Base-by-base conservation (phyloP, 768 basidiomycete genomes). In the Kwoniella heveanensis region DNA sequence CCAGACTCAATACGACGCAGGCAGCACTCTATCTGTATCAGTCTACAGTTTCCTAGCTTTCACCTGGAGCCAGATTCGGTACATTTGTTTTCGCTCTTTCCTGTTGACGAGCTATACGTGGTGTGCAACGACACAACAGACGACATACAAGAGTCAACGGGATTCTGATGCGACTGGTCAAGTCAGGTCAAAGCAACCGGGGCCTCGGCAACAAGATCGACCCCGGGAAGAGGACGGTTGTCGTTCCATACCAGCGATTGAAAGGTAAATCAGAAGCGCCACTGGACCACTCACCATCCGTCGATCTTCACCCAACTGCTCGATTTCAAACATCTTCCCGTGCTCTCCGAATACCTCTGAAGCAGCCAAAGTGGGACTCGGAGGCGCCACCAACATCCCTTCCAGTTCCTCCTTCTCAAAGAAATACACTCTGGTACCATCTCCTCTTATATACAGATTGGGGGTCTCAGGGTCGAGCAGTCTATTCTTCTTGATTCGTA, bases 371-470 rank as follows among this genome's bases (percentile, higher is more conserved):
- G 54, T 25, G n/a, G 26, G n/a, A 19, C 22, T 30, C 10, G 13
- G 49, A 44, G 8, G 48, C 19, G 25, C 36, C 27, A 30, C 55
- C 61, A 70, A 49, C 60, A 73, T 62, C 17, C 56, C 51, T 27
- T 54, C 62, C 24, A 70, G 36, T 36, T 74, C 77, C 27, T 73
- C 67, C 30, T 69, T 67, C 25, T 67, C 71, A 55, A 99, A 99
- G 79, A 98, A 99, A 80, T 97, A 98, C 0, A 99, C 96, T 39
- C 96, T 84, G 0, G 96, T 98, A 73, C 92, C 94, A 81, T 99
- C 96, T 0, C 96, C 96, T 37, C 96, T 86, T 55, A 96, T 89
- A 74, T 99, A 99, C 68, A 99, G 88, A 77, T 96, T 94, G 0
- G 74, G 74, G 2, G 62, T 64, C n/a, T 62, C 66, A 51, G 94